Conservation (phyloP, 768 basidiomycete species). For the Boletus barrowsii region DNA sequence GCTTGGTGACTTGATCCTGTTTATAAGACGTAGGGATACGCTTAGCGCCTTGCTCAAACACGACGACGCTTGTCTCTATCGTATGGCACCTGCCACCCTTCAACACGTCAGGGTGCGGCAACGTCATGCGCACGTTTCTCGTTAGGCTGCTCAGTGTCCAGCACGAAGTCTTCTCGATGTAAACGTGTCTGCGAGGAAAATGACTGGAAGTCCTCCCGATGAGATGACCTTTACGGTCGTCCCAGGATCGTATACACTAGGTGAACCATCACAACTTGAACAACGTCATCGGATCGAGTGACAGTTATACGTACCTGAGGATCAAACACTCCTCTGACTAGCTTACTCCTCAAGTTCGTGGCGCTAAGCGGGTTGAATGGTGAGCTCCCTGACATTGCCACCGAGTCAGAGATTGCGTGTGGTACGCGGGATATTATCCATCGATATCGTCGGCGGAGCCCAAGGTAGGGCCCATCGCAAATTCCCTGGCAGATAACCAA, state of each 20-base stretch:
- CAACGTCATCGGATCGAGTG: neutral
- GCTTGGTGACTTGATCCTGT: too few relatives aligned
- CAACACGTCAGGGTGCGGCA: too few relatives aligned
- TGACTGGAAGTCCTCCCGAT: conserved; percentile 25
- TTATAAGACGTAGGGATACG: too few relatives aligned
- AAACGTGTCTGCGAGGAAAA: conserved; percentile 14
- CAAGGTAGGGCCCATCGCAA: conserved; percentile 32
- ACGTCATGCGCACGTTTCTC: too few relatives aligned
- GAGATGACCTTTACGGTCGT: neutral
- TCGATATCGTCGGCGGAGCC: conserved; percentile 13
- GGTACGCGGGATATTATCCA: conserved; percentile 18
- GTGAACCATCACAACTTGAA: neutral
- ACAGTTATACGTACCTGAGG: conserved; percentile 22
- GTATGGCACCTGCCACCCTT: too few relatives aligned
- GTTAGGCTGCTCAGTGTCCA: too few relatives aligned
- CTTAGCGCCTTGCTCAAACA: too few relatives aligned
- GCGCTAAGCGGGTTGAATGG: conserved; percentile 24
- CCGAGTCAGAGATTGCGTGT: conserved; percentile 24
- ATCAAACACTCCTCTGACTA: conserved; percentile 32
- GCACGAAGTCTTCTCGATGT: too few relatives aligned
- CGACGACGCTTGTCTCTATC: too few relatives aligned
- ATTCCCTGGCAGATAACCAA: conserved; percentile 21
- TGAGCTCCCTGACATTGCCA: conserved; percentile 24
- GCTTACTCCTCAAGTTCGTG: neutral
- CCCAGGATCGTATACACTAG: conserved; percentile 31